Percentiles rank a stretch among this genome's conserved stretches.
These are phyloP conservation scores for Annona cherimola DNA, from an alignment of 164 flowering plant genomes.

Conservation along the genomic window DNA sequence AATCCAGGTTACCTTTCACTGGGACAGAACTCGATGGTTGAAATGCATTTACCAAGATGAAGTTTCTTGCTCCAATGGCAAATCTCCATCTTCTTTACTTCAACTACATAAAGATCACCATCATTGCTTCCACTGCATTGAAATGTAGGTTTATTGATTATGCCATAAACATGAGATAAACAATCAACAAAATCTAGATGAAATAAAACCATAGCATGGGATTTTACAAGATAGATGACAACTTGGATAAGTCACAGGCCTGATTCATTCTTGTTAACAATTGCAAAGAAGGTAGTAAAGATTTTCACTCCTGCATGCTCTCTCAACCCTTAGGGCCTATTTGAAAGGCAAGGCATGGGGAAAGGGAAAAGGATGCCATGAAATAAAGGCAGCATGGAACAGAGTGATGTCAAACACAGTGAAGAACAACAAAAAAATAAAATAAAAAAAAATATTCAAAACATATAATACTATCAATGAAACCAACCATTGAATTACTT, in stretches of 20 bases:
- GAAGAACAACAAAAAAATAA: too few relatives aligned
- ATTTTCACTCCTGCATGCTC: too few relatives aligned
- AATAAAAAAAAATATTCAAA: neutral
- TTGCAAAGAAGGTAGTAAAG: too few relatives aligned
- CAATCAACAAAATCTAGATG: neutral
- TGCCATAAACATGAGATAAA: constrained; percentile 6
- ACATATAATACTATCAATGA: neutral
- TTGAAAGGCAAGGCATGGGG: too few relatives aligned
- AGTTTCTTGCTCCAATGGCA: constrained; percentile 78
- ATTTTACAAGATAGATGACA: neutral
- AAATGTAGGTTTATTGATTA: constrained; percentile 2
- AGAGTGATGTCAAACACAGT: too few relatives aligned
- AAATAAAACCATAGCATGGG: neutral
- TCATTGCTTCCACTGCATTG: constrained; percentile 82
- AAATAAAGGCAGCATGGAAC: too few relatives aligned
- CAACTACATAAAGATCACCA: constrained; percentile 83
- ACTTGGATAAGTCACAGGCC: neutral
- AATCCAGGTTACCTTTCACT: constrained; percentile 58
- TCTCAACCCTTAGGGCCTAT: too few relatives aligned
- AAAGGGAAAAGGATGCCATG: too few relatives aligned
- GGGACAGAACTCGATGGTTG: constrained; percentile 78
- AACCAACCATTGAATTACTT: constrained; percentile 25
- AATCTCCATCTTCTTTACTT: constrained; percentile 79
- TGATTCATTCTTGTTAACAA: constrained; percentile 3
- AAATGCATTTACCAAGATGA: constrained; percentile 67